Evolutionary conservation across 768 basidiomycete species (phyloP), one percentile per base, ranked within the genome.

Genomic region (Macrolepiota fuliginosa): DNA sequence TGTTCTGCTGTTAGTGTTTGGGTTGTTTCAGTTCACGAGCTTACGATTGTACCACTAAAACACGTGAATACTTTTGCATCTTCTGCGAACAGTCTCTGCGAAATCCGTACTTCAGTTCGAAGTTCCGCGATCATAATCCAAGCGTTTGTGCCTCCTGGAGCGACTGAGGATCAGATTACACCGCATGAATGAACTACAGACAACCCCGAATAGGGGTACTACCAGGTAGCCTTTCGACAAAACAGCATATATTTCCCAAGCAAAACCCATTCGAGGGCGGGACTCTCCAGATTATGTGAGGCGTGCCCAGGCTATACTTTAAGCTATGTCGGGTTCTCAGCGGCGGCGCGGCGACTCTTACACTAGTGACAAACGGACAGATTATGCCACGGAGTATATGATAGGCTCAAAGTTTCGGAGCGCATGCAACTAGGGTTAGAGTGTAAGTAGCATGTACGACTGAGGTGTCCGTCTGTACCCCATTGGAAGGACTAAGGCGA

Each of bases 331-430:
- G 37, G 39, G 15, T 29, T 59, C 37, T 17, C 49, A 27, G 50
- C 50, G 49, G 50, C 37, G 39, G 27, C 32, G 37, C n/a, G 22
- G 35, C 36, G 24, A 29, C 25, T 19, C 19, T 45, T 7, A 19
- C 42, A 32, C 27, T 13, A 25, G 27, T 24, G 50, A 53, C 58
- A 59, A 59, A 59, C 13, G 24, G 58, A 59, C 58, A 59, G 58
- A 42, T 52, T 52, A 46, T 59, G 58, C 58, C 58, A 59, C 50
- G 25, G 58, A 40, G 27, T 24, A 24, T 22, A 40, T 42, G 24
- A 52, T 59, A 39, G 12, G 47, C 56, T 57, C 29, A 57, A 39
- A 22, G 49, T 59, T 59, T 51, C 49, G 58, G 49, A 51, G 27
- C 50, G 37, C 19, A 40, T 42, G 25, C 35, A 47, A 37, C 7